Conservation (phyloP, 2,329 filamentous ascomycete species). For the Davidsoniella neocaledoniae region DNA sequence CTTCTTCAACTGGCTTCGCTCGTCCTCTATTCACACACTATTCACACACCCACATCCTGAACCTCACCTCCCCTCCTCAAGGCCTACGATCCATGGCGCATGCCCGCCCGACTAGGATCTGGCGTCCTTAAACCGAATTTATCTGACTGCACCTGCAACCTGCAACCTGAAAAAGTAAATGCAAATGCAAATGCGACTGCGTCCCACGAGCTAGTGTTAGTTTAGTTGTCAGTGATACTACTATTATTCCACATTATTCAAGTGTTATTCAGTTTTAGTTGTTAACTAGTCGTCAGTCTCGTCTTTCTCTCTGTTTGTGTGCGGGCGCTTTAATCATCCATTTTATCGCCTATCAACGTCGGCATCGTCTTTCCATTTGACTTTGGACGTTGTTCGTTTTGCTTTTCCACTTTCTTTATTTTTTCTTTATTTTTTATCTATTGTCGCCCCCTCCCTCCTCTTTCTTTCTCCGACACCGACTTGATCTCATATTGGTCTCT, state of each 20-base stretch:
- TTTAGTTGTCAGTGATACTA: conserved; percentile 1
- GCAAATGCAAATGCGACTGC: too few relatives aligned
- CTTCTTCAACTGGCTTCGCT: too few relatives aligned
- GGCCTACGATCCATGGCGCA: too few relatives aligned
- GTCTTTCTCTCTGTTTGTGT: background rate
- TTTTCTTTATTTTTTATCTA: conserved; percentile 3
- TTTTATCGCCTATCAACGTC: background rate
- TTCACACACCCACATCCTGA: too few relatives aligned
- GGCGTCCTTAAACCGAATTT: background rate
- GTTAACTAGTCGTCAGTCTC: background rate
- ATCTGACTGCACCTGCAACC: background rate
- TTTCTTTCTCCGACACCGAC: background rate
- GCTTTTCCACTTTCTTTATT: background rate
- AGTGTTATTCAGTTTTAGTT: too few relatives aligned
- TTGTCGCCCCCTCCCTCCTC: background rate
- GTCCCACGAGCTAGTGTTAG: background rate
- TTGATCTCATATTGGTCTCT: background rate
- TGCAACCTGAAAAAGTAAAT: too few relatives aligned
- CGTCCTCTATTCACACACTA: too few relatives aligned
- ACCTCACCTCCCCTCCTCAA: too few relatives aligned
- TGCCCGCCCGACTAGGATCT: background rate
- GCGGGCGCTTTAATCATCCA: too few relatives aligned
- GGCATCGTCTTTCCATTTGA: background rate
- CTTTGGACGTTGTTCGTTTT: background rate
- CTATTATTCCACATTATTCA: background rate